Evolutionary conservation across 129 eudicot genomes (phyloP).

Genomic region (Centaurea solstitialis): DNA sequence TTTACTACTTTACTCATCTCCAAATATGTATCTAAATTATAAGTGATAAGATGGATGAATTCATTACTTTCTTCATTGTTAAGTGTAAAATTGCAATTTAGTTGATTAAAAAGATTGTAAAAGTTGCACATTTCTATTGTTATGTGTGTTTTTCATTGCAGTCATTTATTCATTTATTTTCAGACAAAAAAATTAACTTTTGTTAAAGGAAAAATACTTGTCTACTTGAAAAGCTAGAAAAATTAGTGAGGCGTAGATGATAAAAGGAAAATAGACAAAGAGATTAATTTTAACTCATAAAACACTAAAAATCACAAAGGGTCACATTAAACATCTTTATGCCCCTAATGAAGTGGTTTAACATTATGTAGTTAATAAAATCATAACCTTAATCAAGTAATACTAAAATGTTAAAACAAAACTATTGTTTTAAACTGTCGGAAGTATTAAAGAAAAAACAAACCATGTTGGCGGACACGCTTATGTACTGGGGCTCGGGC

Average conservation of each 20-base stretch:
- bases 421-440: background rate
- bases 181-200: too few relatives aligned
- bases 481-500: conserved; percentile 20
- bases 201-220: too few relatives aligned
- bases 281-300: too few relatives aligned
- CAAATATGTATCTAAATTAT: background rate
- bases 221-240: too few relatives aligned
- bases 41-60: background rate
- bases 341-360: background rate
- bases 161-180: too few relatives aligned
- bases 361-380: background rate
- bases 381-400: background rate
- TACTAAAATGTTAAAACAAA: background rate
- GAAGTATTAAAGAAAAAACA: conserved; percentile 5
- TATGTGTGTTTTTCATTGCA: too few relatives aligned
- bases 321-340: too few relatives aligned
- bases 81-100: background rate
- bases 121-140: too few relatives aligned
- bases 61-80: background rate
- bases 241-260: too few relatives aligned
- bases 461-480: conserved; percentile 28
- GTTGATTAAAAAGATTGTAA: background rate
- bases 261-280: too few relatives aligned
- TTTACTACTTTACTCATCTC: too few relatives aligned
- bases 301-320: too few relatives aligned